Conservation (phyloP, 345 rosid species). For the Aegle marmelos region DNA sequence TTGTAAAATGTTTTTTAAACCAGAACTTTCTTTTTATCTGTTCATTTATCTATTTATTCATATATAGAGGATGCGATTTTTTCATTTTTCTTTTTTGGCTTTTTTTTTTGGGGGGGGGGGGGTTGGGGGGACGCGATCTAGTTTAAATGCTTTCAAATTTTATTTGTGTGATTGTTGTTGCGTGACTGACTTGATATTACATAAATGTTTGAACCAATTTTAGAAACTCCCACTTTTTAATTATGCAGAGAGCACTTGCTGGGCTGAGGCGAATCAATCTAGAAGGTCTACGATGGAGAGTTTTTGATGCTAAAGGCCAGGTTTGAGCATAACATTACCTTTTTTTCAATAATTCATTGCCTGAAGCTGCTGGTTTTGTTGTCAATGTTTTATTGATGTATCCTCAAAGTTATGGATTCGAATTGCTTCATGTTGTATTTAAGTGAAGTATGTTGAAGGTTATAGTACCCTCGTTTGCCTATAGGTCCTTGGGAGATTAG, state of each 20-base stretch:
- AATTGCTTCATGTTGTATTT: background rate
- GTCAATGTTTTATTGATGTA: background rate
- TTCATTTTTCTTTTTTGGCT: too few relatives aligned
- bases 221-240: background rate
- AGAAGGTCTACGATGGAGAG: conserved; percentile 94
- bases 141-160: background rate
- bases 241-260: conserved; percentile 87
- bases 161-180: background rate
- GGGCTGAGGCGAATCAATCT: conserved; percentile 85
- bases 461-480: background rate
- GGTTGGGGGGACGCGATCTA: background rate
- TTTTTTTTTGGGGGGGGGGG: too few relatives aligned
- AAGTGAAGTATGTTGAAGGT: background rate
- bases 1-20: background rate
- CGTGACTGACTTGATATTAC: conserved; percentile 11
- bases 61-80: background rate
- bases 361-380: background rate
- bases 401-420: background rate
- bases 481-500: conserved; percentile 95
- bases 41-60: background rate
- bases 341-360: background rate
- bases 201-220: background rate
- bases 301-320: conserved; percentile 99
- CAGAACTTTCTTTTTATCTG: background rate
- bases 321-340: conserved; percentile 24